A percentile compares a stretch with the other conserved stretches of the same genome.
These are phyloP conservation scores for Solanum clarkiae DNA, from an alignment of 257 asterid species.

Conservation along the genomic window DNA sequence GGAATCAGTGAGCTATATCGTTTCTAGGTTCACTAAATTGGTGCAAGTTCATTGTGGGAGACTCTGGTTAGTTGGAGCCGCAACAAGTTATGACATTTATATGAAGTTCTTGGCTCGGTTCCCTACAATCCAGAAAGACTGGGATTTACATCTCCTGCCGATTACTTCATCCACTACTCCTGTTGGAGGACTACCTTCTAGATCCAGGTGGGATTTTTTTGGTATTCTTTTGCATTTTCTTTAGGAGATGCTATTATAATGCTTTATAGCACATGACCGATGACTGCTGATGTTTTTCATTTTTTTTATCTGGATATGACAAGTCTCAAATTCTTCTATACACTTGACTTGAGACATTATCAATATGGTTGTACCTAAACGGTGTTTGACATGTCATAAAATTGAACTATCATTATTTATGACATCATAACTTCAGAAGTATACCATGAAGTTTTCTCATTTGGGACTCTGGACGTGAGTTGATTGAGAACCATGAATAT, in stretches of 20 bases:
- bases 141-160: constrained; percentile 77
- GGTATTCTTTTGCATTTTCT: neutral
- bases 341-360: neutral
- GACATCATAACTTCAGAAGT: neutral
- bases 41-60: constrained; percentile 31
- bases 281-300: neutral
- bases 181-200: constrained; percentile 38
- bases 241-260: neutral
- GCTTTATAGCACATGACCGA: neutral
- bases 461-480: neutral
- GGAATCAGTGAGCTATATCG: constrained; percentile 27
- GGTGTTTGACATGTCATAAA: neutral
- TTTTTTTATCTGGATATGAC: constrained; percentile 1
- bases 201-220: constrained; percentile 31
- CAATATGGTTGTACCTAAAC: neutral
- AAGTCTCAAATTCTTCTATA: neutral
- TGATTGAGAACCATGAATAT: neutral
- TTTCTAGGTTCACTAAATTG: constrained; percentile 39
- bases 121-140: constrained; percentile 53
- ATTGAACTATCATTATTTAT: neutral
- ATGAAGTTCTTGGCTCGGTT: constrained; percentile 42
- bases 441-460: neutral
- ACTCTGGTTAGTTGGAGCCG: constrained; percentile 64
- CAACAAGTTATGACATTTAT: constrained; percentile 40
- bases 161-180: constrained; percentile 41